phyloP scores from a whole-genome alignment of 2,329 filamentous ascomycete genomes.

The Ceratocystis diversiconidia region DNA sequence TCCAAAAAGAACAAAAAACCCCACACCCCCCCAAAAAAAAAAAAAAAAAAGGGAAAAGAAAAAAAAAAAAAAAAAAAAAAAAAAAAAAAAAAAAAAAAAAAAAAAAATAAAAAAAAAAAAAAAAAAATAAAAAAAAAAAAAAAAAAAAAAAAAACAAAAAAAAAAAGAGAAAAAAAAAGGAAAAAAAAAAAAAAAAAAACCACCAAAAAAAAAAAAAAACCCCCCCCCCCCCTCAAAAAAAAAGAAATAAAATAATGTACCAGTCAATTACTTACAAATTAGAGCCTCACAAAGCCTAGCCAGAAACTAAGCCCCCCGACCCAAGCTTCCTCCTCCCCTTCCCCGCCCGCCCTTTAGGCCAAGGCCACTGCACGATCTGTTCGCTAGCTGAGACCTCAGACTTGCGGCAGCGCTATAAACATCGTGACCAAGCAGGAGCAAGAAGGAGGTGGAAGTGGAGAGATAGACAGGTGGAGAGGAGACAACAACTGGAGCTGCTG shows the following conservation, averaged over 20 bases:
- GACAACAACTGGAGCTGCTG: not conserved
- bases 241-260: too few relatives aligned
- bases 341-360: not conserved
- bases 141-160: not conserved
- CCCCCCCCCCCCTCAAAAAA: too few relatives aligned
- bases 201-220: not conserved
- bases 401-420: conserved; percentile 3
- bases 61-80: not conserved
- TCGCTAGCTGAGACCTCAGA: not conserved
- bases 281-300: not conserved
- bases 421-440: not conserved
- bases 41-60: not conserved
- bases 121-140: not conserved
- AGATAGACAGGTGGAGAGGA: not conserved
- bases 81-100: too few relatives aligned
- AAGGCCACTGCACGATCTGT: not conserved
- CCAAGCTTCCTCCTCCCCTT: not conserved
- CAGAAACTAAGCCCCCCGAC: not conserved
- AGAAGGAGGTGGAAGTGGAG: not conserved
- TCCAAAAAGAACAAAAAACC: too few relatives aligned
- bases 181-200: not conserved
- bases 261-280: not conserved
- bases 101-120: not conserved
- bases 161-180: not conserved
- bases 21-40: too few relatives aligned